phyloP scores from a whole-genome alignment of 805 yeast species.

The Cyberlindnera misumaiensis region DNA sequence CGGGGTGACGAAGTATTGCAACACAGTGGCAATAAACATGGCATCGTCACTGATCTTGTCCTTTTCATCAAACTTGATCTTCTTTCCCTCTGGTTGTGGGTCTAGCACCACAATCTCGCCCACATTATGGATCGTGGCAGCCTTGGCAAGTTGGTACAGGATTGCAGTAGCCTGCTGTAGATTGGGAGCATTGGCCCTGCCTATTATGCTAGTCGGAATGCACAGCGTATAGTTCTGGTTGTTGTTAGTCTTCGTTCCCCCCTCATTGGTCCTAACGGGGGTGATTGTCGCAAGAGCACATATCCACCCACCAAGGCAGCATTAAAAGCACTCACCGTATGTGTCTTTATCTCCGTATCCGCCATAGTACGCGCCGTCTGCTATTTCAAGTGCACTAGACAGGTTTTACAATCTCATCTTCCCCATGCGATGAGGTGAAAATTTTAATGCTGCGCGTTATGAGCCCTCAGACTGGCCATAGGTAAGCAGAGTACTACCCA shows the following conservation, averaged over 20 bases:
- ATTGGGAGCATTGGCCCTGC: conserved; percentile 47
- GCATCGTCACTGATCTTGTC: conserved; percentile 30
- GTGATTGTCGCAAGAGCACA: too few species aligned
- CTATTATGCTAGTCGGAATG: conserved; percentile 63
- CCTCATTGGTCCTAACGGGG: too few species aligned
- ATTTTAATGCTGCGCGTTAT: too few species aligned
- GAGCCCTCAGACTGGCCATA: background rate
- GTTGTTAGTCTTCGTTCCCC: too few species aligned
- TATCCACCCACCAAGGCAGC: too few species aligned
- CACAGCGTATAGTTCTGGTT: conserved; percentile 48
- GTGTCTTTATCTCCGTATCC: too few species aligned
- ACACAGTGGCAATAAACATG: conserved; percentile 54
- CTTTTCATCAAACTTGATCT: conserved; percentile 25
- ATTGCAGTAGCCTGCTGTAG: conserved; percentile 67
- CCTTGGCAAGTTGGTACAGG: conserved; percentile 74
- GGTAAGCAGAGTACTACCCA: too few species aligned
- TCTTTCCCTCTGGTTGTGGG: conserved; percentile 25
- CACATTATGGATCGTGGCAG: conserved; percentile 62
- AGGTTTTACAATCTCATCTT: too few species aligned
- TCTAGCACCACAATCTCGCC: conserved; percentile 71
- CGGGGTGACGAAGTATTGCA: conserved; percentile 82
- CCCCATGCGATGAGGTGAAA: too few species aligned
- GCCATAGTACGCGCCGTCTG: too few species aligned
- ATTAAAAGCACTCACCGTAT: too few species aligned
- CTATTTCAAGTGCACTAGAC: too few species aligned